Percentiles rank a stretch among this genome's conserved stretches.
Conservation (phyloP, 768 basidiomycete genomes). For the Calocera cornea region DNA sequence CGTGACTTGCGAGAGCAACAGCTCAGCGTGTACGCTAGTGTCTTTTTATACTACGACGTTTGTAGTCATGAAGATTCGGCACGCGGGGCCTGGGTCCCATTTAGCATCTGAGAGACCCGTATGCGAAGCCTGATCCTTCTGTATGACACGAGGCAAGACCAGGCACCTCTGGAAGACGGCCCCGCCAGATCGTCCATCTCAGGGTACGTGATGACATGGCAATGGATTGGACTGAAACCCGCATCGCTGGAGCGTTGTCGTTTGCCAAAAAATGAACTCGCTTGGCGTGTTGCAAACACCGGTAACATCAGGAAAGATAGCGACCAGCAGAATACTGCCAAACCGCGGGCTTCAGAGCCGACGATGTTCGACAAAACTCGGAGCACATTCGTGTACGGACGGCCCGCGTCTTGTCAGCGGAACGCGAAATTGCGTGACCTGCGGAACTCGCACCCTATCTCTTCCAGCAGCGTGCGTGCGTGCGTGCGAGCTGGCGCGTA, state of each 20-base stretch:
- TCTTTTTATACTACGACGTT: background rate
- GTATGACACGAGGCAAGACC: background rate
- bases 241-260: background rate
- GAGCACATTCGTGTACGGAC: background rate
- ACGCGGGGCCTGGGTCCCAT: background rate
- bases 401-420: background rate
- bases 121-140: too few species aligned
- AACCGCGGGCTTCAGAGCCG: background rate
- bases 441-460: too few species aligned
- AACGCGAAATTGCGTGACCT: background rate
- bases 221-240: background rate
- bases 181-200: background rate
- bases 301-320: background rate
- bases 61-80: background rate
- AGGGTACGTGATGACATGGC: background rate
- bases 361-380: background rate
- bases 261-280: background rate
- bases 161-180: background rate
- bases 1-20: background rate
- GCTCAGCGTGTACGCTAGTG: background rate
- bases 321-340: background rate
- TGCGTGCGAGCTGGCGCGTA: too few species aligned
- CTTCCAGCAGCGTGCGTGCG: too few species aligned
- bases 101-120: too few species aligned
- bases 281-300: background rate